Base-by-base conservation (phyloP, 192 early-diverging fungal genomes). In the Dimargaris cristalligena region DNA sequence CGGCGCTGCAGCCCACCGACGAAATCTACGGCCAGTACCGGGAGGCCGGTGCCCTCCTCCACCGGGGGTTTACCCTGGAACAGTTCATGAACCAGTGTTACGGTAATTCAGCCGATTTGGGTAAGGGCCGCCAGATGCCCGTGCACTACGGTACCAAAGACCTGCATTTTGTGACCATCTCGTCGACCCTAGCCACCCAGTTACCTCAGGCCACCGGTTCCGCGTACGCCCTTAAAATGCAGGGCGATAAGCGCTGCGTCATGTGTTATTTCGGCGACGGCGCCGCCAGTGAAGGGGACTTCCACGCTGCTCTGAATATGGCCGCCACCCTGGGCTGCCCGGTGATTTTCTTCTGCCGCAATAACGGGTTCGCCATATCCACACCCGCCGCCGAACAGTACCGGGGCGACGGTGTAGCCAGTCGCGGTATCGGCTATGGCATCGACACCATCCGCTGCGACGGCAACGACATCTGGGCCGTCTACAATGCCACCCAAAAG, bases 241-340 rank as follows among this genome's bases (percentile, higher is more conserved):
- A 76, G 52, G 82, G 85, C 3, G 77, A 78, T 59, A 81, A 87
- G 57, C 86, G 83, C 58, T 88, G 85, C 67, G 81, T 80, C 8
- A 77, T 94, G 38, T 94, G 91, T 75, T 99, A 87, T 71, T 99
- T 99, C 83, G 95, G 95, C 35, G 95, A 99, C 65, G 94, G 94
- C 34, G 88, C 95, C 41, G 95, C 95, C 29, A 85, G 81, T 44
- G 95, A 99, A 68, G 95, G 95, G 44, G 95, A 99, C 67, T 96
- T 95, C 69, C 95, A 99, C 66, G 88, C 93, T 9, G 95, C 87
- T 1, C 71, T 99, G 59, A 99, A 99, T 74, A 92, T 99, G 78
- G 95, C 95, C 0, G 82, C 93, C 20, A 96, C 93, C 2, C 80
- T 88, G 51, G 85, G 83, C 54, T 80, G 84, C 59, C 94, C 94